Percentiles rank a stretch among this genome's conserved stretches.
phyloP scores from a whole-genome alignment of 345 rosid genomes.

The Gossypium raimondii region DNA sequence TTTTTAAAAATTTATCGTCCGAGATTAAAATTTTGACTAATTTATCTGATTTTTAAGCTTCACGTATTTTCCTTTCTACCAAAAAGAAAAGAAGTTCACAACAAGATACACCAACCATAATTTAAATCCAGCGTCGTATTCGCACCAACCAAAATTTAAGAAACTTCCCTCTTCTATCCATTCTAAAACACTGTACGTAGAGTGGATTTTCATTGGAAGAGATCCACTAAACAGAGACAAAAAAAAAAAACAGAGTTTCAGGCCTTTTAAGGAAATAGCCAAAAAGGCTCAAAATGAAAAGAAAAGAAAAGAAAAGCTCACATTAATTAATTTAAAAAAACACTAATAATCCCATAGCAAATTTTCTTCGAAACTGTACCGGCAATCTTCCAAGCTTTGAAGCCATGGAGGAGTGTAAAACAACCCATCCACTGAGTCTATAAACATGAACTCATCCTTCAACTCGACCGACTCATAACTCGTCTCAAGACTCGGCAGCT shows the following conservation, averaged over 20 bases:
- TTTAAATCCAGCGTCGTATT: background rate
- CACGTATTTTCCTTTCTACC: too few species aligned
- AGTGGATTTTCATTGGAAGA: conserved; percentile 14
- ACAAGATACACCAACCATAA: background rate
- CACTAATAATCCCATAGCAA: conserved; percentile 26
- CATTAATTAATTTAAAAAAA: background rate
- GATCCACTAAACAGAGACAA: background rate
- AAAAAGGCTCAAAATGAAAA: conserved; percentile 10
- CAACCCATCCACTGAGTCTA: conserved; percentile 45
- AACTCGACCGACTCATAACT: conserved; percentile 35
- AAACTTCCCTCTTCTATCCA: conserved; percentile 7
- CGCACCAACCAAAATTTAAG: conserved; percentile 18
- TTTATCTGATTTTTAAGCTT: too few species aligned
- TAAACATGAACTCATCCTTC: conserved; percentile 42
- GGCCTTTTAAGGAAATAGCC: conserved; percentile 19
- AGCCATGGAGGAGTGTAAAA: conserved; percentile 44
- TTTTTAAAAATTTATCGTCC: too few species aligned
- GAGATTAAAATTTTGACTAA: too few species aligned
- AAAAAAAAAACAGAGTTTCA: background rate
- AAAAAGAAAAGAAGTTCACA: too few species aligned
- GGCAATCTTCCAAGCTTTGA: conserved; percentile 34
- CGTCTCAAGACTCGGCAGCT: conserved; percentile 64
- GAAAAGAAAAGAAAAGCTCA: background rate
- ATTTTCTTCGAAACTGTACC: conserved; percentile 29
- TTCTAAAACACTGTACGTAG: conserved; percentile 5